Percentiles rank a stretch among this genome's conserved stretches.
phyloP scores from a whole-genome alignment of 2,329 filamentous ascomycete species.

The Truncatella angustata region DNA sequence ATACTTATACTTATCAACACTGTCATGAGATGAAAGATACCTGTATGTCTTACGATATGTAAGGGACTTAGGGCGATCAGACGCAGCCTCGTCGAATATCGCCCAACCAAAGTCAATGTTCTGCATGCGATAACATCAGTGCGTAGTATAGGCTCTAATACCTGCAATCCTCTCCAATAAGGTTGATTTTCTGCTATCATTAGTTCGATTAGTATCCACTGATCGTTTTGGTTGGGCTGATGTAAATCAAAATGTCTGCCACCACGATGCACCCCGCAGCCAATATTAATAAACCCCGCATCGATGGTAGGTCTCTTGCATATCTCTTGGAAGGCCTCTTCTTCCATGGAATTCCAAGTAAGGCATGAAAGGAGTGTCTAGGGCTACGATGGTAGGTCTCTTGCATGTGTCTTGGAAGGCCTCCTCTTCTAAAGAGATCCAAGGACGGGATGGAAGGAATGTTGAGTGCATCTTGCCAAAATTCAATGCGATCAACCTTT shows the following conservation, averaged over 20 bases:
- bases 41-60: neutral
- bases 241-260: neutral
- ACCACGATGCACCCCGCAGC: neutral
- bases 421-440: neutral
- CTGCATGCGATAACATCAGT: neutral
- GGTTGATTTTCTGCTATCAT: neutral
- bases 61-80: neutral
- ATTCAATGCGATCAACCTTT: neutral
- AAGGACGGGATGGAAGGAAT: neutral
- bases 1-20: neutral
- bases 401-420: neutral
- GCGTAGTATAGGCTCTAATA: neutral
- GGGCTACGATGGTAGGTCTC: neutral
- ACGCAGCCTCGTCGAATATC: neutral
- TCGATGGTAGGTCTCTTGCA: neutral
- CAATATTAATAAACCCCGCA: neutral
- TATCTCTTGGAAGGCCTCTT: neutral
- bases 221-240: neutral
- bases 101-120: constrained; percentile 1
- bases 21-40: neutral
- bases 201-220: neutral
- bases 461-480: neutral
- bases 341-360: neutral
- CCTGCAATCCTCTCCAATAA: neutral
- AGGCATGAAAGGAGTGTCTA: neutral